phyloP scores from a whole-genome alignment of 805 yeast species.

The Ogataea thermomethanolica region DNA sequence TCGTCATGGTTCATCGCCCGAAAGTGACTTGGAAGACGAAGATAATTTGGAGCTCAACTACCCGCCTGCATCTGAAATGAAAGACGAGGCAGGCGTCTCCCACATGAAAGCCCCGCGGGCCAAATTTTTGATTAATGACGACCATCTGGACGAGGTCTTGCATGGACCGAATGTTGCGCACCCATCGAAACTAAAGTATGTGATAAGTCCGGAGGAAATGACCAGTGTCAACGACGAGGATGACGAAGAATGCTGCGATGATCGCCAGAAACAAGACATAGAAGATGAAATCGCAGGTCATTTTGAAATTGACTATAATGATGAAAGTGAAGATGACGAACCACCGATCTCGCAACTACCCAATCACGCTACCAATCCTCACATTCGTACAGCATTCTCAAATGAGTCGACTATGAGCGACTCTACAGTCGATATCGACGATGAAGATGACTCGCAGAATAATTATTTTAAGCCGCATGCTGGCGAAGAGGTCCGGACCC shows the following conservation, averaged over 20 bases:
- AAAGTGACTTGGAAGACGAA: conserved; percentile 24
- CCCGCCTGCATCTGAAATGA: background rate
- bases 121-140: conserved; percentile 7
- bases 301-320: conserved; percentile 35
- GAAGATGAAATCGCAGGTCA: conserved; percentile 12
- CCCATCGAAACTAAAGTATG: conserved; percentile 20
- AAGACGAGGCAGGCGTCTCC: background rate
- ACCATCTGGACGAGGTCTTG: background rate
- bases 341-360: too few relatives aligned
- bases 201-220: conserved; percentile 6
- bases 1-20: conserved; percentile 16
- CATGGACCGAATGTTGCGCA: conserved; percentile 12
- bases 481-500: conserved; percentile 36
- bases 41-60: conserved; percentile 17
- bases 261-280: conserved; percentile 9
- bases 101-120: background rate
- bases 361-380: too few relatives aligned
- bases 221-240: conserved; percentile 4
- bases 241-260: conserved; percentile 5
- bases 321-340: conserved; percentile 13
- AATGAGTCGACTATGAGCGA: conserved; percentile 20
- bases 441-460: conserved; percentile 47
- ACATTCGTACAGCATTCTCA: background rate
- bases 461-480: conserved; percentile 49
- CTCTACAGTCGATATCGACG: conserved; percentile 47